Percentiles rank a stretch among this genome's conserved stretches.
phyloP scores from a whole-genome alignment of 2,329 filamentous ascomycete species.

The Calonectria pseudoturangicola region DNA sequence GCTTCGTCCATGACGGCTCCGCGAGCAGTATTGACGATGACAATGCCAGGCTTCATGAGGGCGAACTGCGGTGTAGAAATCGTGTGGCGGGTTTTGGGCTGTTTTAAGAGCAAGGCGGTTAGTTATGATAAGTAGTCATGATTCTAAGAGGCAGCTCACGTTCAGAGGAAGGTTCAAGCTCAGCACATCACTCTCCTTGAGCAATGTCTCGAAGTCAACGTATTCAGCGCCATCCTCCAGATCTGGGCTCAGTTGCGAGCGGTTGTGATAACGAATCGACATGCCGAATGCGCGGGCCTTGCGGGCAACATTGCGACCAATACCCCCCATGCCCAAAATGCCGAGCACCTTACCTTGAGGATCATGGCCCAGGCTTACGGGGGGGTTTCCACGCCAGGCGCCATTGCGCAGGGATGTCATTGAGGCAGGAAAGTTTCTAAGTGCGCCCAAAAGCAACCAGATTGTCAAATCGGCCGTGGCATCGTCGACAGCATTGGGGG shows the following conservation, averaged over 20 bases:
- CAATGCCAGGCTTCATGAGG: conserved; percentile 85
- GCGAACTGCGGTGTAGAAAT: conserved; percentile 82
- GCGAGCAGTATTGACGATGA: conserved; percentile 88
- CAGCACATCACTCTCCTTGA: conserved; percentile 83
- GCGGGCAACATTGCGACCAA: conserved; percentile 84
- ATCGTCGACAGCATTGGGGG: conserved; percentile 87
- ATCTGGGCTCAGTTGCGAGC: conserved; percentile 75
- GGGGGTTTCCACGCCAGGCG: conserved; percentile 78
- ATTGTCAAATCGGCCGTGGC: conserved; percentile 88
- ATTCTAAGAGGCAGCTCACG: conserved; percentile 67
- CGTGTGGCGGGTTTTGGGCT: conserved; percentile 82
- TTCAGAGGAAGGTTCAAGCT: conserved; percentile 89
- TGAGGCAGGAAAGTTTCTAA: conserved; percentile 82
- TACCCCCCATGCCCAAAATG: conserved; percentile 91
- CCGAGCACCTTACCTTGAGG: conserved; percentile 86
- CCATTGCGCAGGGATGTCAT: conserved; percentile 80
- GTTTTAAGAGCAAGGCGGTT: background rate
- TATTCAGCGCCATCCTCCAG: conserved; percentile 77
- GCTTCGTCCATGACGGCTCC: conserved; percentile 89
- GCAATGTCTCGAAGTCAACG: conserved; percentile 83
- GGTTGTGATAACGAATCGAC: conserved; percentile 84
- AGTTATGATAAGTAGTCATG: background rate
- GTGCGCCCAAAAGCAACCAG: conserved; percentile 86
- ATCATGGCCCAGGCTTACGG: conserved; percentile 81
- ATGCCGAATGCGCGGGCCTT: conserved; percentile 87